Percentiles rank a stretch among this genome's conserved stretches.
These are phyloP conservation scores for Arthrobotrys sinensis DNA, from an alignment of 2,329 filamentous ascomycete species.

Conservation along the genomic window DNA sequence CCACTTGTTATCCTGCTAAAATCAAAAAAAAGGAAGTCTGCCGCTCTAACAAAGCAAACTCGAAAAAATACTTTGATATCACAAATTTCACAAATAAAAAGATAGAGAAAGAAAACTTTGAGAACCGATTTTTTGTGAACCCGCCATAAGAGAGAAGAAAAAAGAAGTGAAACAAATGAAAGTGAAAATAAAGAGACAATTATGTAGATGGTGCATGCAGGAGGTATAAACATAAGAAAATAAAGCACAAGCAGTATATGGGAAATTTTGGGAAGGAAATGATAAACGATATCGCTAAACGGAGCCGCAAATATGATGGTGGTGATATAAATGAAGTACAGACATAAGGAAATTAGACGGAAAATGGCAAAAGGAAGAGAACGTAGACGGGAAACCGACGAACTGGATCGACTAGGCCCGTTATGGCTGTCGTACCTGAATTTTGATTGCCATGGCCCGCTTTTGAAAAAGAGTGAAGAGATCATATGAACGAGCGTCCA, in stretches of 20 bases:
- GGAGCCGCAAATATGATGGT: constrained; percentile 18
- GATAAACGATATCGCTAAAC: constrained; percentile 26
- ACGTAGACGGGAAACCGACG: constrained; percentile 1
- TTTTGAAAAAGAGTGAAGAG: constrained; percentile 38
- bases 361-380: constrained; percentile 10
- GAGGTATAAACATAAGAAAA: constrained; percentile 28
- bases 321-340: constrained; percentile 25
- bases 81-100: constrained; percentile 29
- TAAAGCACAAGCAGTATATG: constrained; percentile 17
- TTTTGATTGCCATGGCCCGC: background rate
- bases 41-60: constrained; percentile 12
- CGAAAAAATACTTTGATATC: constrained; percentile 14
- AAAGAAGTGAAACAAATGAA: constrained; percentile 14
- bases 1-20: constrained; percentile 13
- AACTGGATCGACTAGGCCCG: constrained; percentile 20
- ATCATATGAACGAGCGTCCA: constrained; percentile 52
- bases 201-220: constrained; percentile 30
- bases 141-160: background rate
- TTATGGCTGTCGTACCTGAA: constrained; percentile 8
- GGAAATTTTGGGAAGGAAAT: constrained; percentile 22
- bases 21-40: constrained; percentile 14
- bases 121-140: constrained; percentile 27
- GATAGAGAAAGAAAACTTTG: background rate
- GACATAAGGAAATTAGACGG: constrained; percentile 28
- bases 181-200: constrained; percentile 18